phyloP scores from a whole-genome alignment of 305 asterid genomes.

The Solanum hybrid region DNA sequence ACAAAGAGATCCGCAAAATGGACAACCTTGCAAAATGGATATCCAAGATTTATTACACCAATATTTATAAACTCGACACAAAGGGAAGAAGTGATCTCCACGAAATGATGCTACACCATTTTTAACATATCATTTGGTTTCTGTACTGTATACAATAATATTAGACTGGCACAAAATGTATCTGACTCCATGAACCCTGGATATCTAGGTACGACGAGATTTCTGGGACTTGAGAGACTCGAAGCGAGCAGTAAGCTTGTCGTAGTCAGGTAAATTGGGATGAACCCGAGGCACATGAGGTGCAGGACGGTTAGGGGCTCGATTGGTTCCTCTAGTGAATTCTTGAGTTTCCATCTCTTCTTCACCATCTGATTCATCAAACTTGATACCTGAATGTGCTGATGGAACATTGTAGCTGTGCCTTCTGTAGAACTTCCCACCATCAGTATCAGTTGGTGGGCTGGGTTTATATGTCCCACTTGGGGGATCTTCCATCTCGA shows the following conservation, averaged over 20 bases:
- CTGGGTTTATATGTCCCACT: neutral
- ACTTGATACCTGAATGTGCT: slow-evolving; percentile 29
- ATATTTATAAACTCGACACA: neutral
- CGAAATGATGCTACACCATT: neutral
- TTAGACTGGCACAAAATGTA: neutral
- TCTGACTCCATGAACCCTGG: neutral
- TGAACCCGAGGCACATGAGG: slow-evolving; percentile 66
- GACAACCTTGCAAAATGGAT: neutral
- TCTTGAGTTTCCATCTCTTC: slow-evolving; percentile 61
- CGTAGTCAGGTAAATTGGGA: slow-evolving; percentile 87
- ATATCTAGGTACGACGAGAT: neutral
- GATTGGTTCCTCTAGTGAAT: slow-evolving; percentile 19
- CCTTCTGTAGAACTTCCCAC: slow-evolving; percentile 29
- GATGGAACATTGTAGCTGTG: slow-evolving; percentile 46
- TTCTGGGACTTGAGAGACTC: slow-evolving; percentile 74
- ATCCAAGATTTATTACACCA: neutral
- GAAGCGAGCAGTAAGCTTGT: slow-evolving; percentile 75
- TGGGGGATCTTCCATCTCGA: slow-evolving; percentile 46
- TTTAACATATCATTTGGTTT: neutral
- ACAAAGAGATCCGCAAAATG: neutral
- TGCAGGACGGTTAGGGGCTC: slow-evolving; percentile 25
- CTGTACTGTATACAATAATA: neutral
- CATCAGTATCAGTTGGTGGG: slow-evolving; percentile 4
- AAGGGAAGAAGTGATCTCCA: neutral
- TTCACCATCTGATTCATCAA: slow-evolving; percentile 59